Conservation (phyloP, 2,329 filamentous ascomycete species). For the Sclerotinia minor region DNA sequence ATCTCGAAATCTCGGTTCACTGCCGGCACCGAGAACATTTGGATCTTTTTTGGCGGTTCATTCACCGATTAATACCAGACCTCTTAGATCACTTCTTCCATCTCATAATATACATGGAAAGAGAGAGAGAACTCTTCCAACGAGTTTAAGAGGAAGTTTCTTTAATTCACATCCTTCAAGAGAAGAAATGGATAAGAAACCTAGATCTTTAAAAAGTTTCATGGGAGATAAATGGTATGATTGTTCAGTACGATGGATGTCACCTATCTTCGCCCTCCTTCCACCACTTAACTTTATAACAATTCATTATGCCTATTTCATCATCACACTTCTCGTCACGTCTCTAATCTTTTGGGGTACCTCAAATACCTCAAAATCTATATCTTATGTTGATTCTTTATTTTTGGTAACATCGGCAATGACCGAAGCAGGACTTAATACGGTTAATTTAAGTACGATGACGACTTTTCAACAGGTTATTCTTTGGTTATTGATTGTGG, state of each 20-base stretch:
- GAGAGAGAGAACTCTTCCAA: neutral
- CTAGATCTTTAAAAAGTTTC: conserved; percentile 13
- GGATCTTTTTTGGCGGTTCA: neutral
- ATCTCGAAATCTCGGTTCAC: neutral
- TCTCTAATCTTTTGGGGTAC: conserved; percentile 63
- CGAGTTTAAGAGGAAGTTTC: neutral
- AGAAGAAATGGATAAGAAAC: conserved; percentile 5
- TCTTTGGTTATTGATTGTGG: conserved; percentile 63
- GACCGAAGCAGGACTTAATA: conserved; percentile 67
- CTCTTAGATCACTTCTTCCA: conserved; percentile 3
- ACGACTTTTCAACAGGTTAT: conserved; percentile 69
- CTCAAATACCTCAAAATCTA: conserved; percentile 51
- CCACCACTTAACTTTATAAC: conserved; percentile 59
- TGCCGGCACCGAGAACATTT: conserved; percentile 6
- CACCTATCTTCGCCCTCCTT: conserved; percentile 22
- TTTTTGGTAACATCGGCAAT: conserved; percentile 68
- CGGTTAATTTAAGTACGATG: conserved; percentile 61
- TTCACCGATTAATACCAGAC: neutral
- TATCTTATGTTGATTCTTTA: conserved; percentile 64
- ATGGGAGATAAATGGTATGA: neutral
- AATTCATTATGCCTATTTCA: conserved; percentile 68
- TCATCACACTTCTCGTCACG: conserved; percentile 53
- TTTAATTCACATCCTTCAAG: neutral
- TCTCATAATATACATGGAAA: neutral
- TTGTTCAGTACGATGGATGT: neutral